These are phyloP conservation scores for Paraphaeosphaeria minitans DNA, from an alignment of 2,329 filamentous ascomycete species.

Conservation along the genomic window DNA sequence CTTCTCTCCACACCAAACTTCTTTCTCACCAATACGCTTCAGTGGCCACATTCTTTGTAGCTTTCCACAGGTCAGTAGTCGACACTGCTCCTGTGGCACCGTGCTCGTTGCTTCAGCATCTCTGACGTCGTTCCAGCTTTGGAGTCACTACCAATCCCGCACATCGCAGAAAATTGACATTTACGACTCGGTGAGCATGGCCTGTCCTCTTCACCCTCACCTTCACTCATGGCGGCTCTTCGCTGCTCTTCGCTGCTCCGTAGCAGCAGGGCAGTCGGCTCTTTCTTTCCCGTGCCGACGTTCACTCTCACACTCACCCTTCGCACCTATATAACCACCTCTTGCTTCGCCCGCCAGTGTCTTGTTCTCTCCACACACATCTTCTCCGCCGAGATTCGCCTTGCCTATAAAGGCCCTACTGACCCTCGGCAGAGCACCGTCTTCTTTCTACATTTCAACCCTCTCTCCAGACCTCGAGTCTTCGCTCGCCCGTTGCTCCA, in stretches of 20 bases:
- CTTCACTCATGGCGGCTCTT: constrained; percentile 15
- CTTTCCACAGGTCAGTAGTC: constrained; percentile 47
- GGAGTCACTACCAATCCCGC: constrained; percentile 48
- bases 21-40: constrained; percentile 49
- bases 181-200: constrained; percentile 44
- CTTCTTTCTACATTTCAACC: constrained; percentile 39
- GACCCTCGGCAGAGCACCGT: constrained; percentile 33
- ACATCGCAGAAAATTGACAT: constrained; percentile 49
- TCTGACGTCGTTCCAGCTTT: constrained; percentile 38
- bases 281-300: background rate
- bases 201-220: constrained; percentile 14
- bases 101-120: background rate
- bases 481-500: background rate
- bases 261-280: constrained; percentile 7
- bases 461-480: constrained; percentile 15
- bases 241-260: constrained; percentile 9
- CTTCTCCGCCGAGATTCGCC: background rate
- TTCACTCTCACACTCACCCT: constrained; percentile 27
- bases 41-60: constrained; percentile 53
- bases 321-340: constrained; percentile 14
- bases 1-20: constrained; percentile 43
- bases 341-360: background rate
- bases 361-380: background rate
- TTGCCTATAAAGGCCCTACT: constrained; percentile 11
- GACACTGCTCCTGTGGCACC: constrained; percentile 8